These are phyloP conservation scores for Xylaria arbuscula DNA, from an alignment of 2,329 filamentous ascomycete genomes.

Conservation along the genomic window DNA sequence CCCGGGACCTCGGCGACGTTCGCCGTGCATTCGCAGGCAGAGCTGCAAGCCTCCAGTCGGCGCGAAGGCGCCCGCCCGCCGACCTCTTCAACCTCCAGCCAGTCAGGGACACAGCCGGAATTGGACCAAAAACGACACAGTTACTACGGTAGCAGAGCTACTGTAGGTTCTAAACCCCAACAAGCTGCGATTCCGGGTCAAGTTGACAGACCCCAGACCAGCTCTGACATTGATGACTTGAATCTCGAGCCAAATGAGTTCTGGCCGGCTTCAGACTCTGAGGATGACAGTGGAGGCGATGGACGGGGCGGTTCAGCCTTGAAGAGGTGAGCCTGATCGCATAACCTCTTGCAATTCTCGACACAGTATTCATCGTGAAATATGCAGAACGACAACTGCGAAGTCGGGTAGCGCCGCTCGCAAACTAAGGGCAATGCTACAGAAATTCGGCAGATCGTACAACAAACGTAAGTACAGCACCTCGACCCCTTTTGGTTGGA, in stretches of 20 bases:
- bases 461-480: slow-evolving; percentile 39
- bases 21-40: slow-evolving; percentile 19
- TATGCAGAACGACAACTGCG: slow-evolving; percentile 20
- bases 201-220: slow-evolving; percentile 28
- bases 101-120: slow-evolving; percentile 27
- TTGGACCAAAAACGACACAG: slow-evolving; percentile 30
- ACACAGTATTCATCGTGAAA: slow-evolving; percentile 9
- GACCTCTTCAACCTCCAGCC: slow-evolving; percentile 30
- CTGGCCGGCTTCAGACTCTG: slow-evolving; percentile 43
- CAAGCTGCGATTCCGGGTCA: neutral
- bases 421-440: slow-evolving; percentile 40
- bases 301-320: slow-evolving; percentile 2
- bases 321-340: slow-evolving; percentile 31
- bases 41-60: slow-evolving; percentile 20
- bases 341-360: neutral
- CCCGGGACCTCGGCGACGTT: slow-evolving; percentile 20
- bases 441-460: slow-evolving; percentile 42
- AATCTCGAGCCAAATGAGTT: slow-evolving; percentile 37
- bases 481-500: neutral
- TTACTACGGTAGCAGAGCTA: slow-evolving; percentile 28
- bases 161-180: slow-evolving; percentile 16
- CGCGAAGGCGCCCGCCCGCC: slow-evolving; percentile 21
- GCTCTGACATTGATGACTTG: slow-evolving; percentile 34
- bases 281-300: slow-evolving; percentile 39
- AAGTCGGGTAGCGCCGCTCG: slow-evolving; percentile 26